These are phyloP conservation scores for Botrytis tulipae DNA, from an alignment of 2,329 filamentous ascomycete genomes.

Conservation along the genomic window DNA sequence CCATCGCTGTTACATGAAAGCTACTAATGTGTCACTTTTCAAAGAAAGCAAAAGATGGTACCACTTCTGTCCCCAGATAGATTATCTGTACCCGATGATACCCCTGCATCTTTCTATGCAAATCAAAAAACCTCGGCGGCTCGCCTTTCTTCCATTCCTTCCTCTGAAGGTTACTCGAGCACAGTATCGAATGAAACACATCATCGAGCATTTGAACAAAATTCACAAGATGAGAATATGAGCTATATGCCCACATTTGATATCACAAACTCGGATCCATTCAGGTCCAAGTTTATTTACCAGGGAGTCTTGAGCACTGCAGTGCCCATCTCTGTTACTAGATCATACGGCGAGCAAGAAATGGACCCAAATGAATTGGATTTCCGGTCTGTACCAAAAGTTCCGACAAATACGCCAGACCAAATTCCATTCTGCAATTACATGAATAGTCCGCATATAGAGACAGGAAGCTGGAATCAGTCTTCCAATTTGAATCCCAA, in stretches of 20 bases:
- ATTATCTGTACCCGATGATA: background rate
- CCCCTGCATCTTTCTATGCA: background rate
- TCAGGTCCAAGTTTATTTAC: background rate
- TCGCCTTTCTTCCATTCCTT: background rate
- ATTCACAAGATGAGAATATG: background rate
- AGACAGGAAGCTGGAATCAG: background rate
- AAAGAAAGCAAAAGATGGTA: background rate
- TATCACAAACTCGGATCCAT: background rate
- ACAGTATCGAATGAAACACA: background rate
- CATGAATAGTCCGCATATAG: background rate
- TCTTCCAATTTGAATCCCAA: too few species aligned
- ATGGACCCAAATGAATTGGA: background rate
- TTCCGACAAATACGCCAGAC: background rate
- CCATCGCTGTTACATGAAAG: background rate
- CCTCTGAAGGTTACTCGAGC: background rate
- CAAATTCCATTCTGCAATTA: background rate
- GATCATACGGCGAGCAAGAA: background rate
- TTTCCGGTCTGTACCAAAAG: background rate
- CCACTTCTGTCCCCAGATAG: background rate
- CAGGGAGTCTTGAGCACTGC: background rate
- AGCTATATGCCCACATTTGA: background rate
- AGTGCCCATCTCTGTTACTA: background rate
- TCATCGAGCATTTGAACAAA: background rate
- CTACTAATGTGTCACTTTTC: background rate
- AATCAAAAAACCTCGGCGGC: background rate